Percentiles rank a stretch among this genome's conserved stretches.
These are phyloP conservation scores for Olyra latifolia DNA, from an alignment of 176 grass and related monocot species.

Conservation along the genomic window DNA sequence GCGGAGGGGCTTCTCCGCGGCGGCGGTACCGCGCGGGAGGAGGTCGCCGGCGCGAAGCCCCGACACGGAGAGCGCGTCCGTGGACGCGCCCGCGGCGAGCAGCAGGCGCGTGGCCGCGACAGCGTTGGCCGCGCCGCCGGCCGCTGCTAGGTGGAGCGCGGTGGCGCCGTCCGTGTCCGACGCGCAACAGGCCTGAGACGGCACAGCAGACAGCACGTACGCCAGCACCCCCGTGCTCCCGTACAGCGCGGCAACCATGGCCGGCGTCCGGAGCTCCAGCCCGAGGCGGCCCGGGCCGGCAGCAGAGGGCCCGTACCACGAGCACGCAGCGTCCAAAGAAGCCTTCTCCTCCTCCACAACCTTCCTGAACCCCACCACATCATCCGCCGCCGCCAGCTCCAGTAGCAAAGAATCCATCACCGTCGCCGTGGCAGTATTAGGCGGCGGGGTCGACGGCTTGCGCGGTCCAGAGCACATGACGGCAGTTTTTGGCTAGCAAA, in stretches of 20 bases:
- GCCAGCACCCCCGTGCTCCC: constrained; percentile 54
- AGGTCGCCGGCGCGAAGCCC: constrained; percentile 54
- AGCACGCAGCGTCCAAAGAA: neutral
- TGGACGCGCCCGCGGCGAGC: constrained; percentile 57
- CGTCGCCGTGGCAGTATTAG: neutral
- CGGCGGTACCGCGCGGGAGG: constrained; percentile 46
- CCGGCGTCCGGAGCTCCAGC: constrained; percentile 61
- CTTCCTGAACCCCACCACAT: constrained; percentile 48
- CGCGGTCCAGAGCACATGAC: constrained; percentile 75
- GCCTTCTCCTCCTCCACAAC: constrained; percentile 55
- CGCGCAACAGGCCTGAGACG: constrained; percentile 46
- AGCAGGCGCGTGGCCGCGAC: constrained; percentile 52
- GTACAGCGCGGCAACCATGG: constrained; percentile 87
- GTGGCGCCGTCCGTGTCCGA: constrained; percentile 70
- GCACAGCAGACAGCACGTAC: constrained; percentile 39
- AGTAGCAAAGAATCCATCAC: constrained; percentile 42
- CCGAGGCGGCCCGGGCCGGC: constrained; percentile 11
- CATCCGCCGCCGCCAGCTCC: constrained; percentile 80
- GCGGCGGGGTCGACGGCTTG: constrained; percentile 49
- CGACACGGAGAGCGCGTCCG: constrained; percentile 44
- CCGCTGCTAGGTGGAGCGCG: constrained; percentile 67
- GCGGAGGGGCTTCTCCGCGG: constrained; percentile 33
- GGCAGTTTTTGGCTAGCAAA: neutral
- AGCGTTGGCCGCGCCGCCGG: constrained; percentile 36
- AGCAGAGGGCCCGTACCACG: constrained; percentile 68